Base-by-base conservation (phyloP, 345 rosid genomes). In the Salix caprea region DNA sequence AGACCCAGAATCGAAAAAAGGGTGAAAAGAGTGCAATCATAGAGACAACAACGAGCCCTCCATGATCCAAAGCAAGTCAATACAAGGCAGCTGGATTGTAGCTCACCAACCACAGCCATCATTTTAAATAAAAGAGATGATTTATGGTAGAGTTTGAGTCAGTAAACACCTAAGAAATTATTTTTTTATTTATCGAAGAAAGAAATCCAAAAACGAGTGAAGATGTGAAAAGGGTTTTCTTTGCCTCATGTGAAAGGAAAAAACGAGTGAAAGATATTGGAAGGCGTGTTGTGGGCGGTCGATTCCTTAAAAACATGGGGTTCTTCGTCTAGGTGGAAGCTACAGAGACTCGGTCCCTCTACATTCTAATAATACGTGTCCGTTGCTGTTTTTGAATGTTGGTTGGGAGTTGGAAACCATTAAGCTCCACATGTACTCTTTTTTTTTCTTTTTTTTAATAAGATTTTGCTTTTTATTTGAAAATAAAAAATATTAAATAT, bases 1-100 rank as follows among this genome's bases (percentile, higher is more conserved):
- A 68, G 34, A 48, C 65, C 30, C 67, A 74, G 75, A 80, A 64
- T 39, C 60, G 65, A 56, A 48, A 74, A 67, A 77, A 34, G 15
- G 36, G 34, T 72, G 42, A 56, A 24, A 72, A 72, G 79, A 6
- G 30, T 23, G 65, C 58, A 69, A 30, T 34, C 73, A 48, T 2
- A 69, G 65, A 84, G 73, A 69, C 24, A 50, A 77, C 71, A 84
- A 83, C 86, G 84, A 88, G 89, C 82, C 65, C 58, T 72, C 84
- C 87, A 84, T 84, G 86, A 83, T 82, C 83, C n/a, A 69, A 71
- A 69, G 72, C 85, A 75, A 80, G 88, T 86, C 88, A 86, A 87
- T 48, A 60, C 62, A 76, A 58, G 85, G 87, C 90, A 90, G 89
- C 90, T 87, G 87, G 87, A 82, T 74, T 86, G 73, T 84, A 82